A percentile compares a stretch with the other conserved stretches of the same genome.
Evolutionary conservation across 345 rosid species (phyloP).

Genomic region (Aegle marmelos): DNA sequence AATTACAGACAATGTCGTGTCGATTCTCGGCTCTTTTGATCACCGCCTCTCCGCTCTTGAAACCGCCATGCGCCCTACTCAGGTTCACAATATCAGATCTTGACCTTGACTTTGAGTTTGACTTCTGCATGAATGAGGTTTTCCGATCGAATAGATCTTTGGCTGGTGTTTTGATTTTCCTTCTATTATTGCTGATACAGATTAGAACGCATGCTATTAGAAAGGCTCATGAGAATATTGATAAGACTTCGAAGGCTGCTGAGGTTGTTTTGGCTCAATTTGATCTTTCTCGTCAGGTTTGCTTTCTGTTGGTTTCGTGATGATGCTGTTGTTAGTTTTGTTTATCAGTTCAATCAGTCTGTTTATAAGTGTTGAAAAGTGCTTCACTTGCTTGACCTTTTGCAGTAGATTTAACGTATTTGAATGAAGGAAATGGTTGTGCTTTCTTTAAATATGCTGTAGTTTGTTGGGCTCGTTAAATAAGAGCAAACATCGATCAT

Average conservation of each 20-base stretch:
- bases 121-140: neutral
- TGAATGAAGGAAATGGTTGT: neutral
- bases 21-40: conserved; percentile 94
- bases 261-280: conserved; percentile 79
- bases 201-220: conserved; percentile 90
- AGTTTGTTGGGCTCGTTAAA: neutral
- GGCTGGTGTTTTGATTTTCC: neutral
- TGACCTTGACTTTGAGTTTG: neutral
- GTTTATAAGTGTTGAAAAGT: neutral
- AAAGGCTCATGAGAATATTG: conserved; percentile 98
- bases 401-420: neutral
- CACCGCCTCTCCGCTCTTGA: conserved; percentile 98
- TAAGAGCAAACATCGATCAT: neutral
- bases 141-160: neutral
- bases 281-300: conserved; percentile 82
- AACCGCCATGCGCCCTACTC: conserved; percentile 99
- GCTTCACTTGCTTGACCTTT: neutral
- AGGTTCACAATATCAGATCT: conserved; percentile 38
- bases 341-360: neutral
- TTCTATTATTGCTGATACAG: conserved; percentile 30
- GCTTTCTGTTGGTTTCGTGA: conserved; percentile 3
- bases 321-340: neutral
- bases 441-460: neutral
- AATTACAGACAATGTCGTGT: conserved; percentile 81
- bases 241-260: conserved; percentile 84